A percentile compares a stretch with the other conserved stretches of the same genome.
phyloP scores from a whole-genome alignment of 768 basidiomycete species.

The Lactarius hengduanensis region DNA sequence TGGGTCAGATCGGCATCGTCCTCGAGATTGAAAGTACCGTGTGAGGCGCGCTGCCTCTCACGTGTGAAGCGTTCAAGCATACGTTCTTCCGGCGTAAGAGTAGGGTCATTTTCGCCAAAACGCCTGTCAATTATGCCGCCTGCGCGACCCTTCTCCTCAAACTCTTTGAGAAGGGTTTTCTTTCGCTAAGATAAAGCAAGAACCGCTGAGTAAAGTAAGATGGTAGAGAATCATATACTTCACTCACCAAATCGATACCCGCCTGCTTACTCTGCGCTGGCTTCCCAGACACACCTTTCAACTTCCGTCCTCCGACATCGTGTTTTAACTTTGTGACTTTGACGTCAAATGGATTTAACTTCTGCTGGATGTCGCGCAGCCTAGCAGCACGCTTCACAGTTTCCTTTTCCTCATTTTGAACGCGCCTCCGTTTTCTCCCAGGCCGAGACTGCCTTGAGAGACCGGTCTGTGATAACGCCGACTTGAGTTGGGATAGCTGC shows the following conservation, averaged over 20 bases:
- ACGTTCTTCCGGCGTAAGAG: slow-evolving; percentile 92
- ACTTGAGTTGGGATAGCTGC: slow-evolving; percentile 88
- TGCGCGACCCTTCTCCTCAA: slow-evolving; percentile 72
- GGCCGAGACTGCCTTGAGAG: slow-evolving; percentile 58
- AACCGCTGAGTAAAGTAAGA: background rate
- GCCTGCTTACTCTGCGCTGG: slow-evolving; percentile 89
- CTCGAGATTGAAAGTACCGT: slow-evolving; percentile 86
- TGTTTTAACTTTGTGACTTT: slow-evolving; percentile 92
- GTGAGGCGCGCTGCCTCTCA: slow-evolving; percentile 79
- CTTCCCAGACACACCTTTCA: slow-evolving; percentile 78
- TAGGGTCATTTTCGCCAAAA: slow-evolving; percentile 93
- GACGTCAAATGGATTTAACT: slow-evolving; percentile 91
- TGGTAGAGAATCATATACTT: slow-evolving; percentile 48
- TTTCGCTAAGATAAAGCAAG: slow-evolving; percentile 57
- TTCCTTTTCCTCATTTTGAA: slow-evolving; percentile 62
- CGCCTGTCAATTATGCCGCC: slow-evolving; percentile 92
- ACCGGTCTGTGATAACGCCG: slow-evolving; percentile 77
- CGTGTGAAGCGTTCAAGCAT: slow-evolving; percentile 96
- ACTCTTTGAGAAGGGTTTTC: slow-evolving; percentile 86
- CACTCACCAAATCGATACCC: slow-evolving; percentile 61
- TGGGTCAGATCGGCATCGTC: slow-evolving; percentile 91
- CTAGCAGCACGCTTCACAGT: slow-evolving; percentile 79
- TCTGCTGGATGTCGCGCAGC: slow-evolving; percentile 79
- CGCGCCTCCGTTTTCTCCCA: slow-evolving; percentile 69
- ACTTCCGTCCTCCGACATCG: slow-evolving; percentile 84